phyloP scores from a whole-genome alignment of 1,284 basidiomycete genomes.

The Porodaedalea pini region DNA sequence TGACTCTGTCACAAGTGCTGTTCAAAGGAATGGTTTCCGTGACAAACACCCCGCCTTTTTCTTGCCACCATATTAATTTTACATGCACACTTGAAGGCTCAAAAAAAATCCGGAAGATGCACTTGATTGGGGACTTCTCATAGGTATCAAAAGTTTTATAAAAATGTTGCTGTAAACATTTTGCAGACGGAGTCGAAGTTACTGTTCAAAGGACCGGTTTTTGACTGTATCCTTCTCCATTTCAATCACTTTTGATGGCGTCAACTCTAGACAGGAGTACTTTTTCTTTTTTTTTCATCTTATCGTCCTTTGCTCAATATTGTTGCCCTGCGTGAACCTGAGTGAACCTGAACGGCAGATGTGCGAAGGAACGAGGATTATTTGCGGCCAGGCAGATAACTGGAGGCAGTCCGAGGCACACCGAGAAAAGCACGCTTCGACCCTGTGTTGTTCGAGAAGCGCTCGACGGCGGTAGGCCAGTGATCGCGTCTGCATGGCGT shows the following conservation, averaged over 20 bases:
- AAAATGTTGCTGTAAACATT: no score
- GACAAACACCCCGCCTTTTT: no score
- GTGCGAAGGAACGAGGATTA: not conserved
- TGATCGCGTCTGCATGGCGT: not conserved
- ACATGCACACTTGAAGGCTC: no score
- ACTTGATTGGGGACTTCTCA: no score
- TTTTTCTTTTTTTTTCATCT: not conserved
- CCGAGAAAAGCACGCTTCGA: not conserved
- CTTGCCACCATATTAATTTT: no score
- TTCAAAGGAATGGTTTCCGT: no score
- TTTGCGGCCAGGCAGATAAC: not conserved
- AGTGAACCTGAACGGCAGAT: not conserved
- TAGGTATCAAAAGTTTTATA: no score
- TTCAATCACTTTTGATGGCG: not conserved
- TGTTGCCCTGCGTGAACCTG: not conserved
- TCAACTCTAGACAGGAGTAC: not conserved
- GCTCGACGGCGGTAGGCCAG: not conserved
- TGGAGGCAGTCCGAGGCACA: not conserved
- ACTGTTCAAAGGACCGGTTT: no score
- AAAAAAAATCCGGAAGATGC: no score
- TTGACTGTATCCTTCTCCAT: no score
- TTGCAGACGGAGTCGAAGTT: no score
- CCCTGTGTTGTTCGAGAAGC: constrained; percentile 1
- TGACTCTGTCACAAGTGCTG: no score
- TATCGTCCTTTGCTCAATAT: not conserved